Base-by-base conservation (phyloP, 148 eudicot genomes). In the Rhododendron griersonianum region DNA sequence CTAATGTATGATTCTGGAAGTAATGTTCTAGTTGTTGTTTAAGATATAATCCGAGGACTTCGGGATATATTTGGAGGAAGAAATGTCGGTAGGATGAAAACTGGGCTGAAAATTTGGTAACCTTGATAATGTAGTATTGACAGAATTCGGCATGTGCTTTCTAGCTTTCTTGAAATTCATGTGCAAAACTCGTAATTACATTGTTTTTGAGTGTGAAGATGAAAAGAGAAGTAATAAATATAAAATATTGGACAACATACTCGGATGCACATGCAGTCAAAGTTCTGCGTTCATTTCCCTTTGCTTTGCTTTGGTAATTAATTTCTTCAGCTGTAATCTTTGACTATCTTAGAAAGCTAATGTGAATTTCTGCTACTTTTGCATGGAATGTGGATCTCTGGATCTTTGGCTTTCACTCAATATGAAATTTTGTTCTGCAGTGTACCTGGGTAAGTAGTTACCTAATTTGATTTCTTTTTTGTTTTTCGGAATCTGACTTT, bases 381-480 rank as follows among this genome's bases (percentile, higher is more conserved):
- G 89, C 94, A 89, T 91, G 89, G 85, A 44, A 86, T 44, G 59
- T 33, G 85, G 86, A 84, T 61, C 84, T 89, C 79, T 53, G 63
- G 90, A 79, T 82, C 86, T 44, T 59, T 82, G 84, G 86, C 59
- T 82, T 47, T 83, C 44, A 44, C 59, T 63, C 85, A 63, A 81
- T 87, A 11, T 63, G 50, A 69, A 82, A 57, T 78, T 84, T 74
- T 75, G 45, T 59, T 85, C 85, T 85, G 67, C 99, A 96, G 99
- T 96, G 1, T 96, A 96, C 85, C 90, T 96, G 82, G 99, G 99
- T 96, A 87, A 92, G 96, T 89, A 21, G 33, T 25, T 75, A 21
- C 65, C 13, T 61, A 9, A 7, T 37, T 37, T 5, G 0, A 74
- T 28, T 78, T 59, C 14, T 45, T 37, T 16, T 33, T 45, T 45